Conservation (phyloP, 1,284 basidiomycete species). For the Puccinia triticina region DNA sequence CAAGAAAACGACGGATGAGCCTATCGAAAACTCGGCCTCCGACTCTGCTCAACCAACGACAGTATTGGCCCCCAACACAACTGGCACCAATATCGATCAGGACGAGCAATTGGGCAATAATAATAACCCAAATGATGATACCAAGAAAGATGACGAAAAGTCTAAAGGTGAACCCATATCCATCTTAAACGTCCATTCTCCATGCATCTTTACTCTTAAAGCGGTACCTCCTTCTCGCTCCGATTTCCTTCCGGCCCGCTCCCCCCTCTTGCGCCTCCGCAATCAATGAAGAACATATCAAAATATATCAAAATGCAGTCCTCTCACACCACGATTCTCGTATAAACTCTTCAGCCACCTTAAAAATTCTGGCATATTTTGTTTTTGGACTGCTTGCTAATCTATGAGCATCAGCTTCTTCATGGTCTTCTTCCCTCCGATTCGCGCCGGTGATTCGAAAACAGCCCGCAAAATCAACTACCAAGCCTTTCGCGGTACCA, state of each 20-base stretch:
- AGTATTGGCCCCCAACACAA: not conserved
- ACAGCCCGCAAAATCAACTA: conserved; percentile 37
- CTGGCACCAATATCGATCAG: not conserved
- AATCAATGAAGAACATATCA: not conserved
- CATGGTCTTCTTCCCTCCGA: conserved; percentile 52
- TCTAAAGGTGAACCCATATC: conserved; percentile 50
- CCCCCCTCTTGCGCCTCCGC: not conserved
- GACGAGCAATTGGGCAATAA: not conserved
- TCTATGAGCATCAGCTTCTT: conserved; percentile 48
- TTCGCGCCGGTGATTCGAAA: conserved; percentile 52
- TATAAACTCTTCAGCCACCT: not conserved
- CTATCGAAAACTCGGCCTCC: not conserved
- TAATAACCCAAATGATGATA: not conserved
- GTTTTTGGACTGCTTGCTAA: conserved; percentile 27
- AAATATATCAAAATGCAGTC: not conserved
- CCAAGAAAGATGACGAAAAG: conserved; percentile 47
- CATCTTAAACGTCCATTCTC: conserved; percentile 10
- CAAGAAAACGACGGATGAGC: conserved; percentile 28
- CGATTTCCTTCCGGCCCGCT: not conserved
- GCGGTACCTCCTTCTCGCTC: not conserved
- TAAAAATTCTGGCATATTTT: not conserved
- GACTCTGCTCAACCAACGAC: not conserved
- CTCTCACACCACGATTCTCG: not conserved
- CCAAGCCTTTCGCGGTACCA: conserved; percentile 46
- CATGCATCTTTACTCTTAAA: conserved; percentile 16